Evolutionary conservation across 192 early-diverging fungal genomes (phyloP), one percentile per base, ranked within the genome.

Genomic region (Mortierella antarctica): DNA sequence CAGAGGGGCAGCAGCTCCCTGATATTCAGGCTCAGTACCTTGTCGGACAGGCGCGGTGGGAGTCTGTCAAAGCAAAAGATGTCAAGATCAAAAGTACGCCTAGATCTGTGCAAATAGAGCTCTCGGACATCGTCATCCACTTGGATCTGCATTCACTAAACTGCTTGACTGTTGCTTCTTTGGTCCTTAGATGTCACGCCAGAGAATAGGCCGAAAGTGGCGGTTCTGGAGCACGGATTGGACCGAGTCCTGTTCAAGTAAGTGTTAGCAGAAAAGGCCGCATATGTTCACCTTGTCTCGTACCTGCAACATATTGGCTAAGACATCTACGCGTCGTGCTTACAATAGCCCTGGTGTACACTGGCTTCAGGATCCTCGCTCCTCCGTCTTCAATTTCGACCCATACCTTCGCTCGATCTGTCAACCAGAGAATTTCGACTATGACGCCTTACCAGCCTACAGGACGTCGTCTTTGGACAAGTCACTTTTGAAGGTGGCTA

Each of bases 381-480:
- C 93, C 23, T 83, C 86, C 44, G 88, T 91, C 0, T 96, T 84
- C 83, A 95, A 95, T 70, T 98, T 95, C 82, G 88, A 92, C 20
- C 90, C 93, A 15, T 94, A 89, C 70, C 88, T 98, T 18, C 86
- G 93, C 56, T 78, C 92, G 50, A 93, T 98, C 45, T 90, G 90
- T 17, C 92, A 94, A 52, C 93, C 93, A 8, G 78, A 86, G 17
- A 88, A 95, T 9, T 96, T 98, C 71, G 91, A 96, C 83, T 96
- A 90, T 57, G 86, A 92, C 59, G 91, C 90, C 23, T 70, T 97
- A 41, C 84, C 91, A n/a, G 88, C 90, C 8, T 98, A 94, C 65
- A 90, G 89, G 39, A 93, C 91, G 1, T 92, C 96, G 1, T 96
- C 95, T 7, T 71, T 87, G 62, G 96, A 98, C 78, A 52, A 73